These are phyloP conservation scores for Aspergillus proliferans DNA, from an alignment of 2,329 filamentous ascomycete species.

Conservation along the genomic window DNA sequence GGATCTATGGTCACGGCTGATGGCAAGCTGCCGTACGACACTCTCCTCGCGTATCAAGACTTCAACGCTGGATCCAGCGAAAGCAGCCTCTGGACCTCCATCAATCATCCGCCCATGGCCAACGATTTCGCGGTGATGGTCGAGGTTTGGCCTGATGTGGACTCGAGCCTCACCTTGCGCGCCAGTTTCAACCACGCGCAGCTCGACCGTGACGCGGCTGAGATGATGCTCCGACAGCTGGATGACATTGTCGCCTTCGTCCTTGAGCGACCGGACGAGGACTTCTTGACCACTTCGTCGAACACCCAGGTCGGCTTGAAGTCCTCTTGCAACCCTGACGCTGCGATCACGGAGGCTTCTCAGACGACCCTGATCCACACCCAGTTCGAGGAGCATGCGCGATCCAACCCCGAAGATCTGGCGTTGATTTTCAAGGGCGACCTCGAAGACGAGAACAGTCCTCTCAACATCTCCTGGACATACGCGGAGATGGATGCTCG, in stretches of 20 bases:
- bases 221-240: slow-evolving; percentile 22
- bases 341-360: slow-evolving; percentile 7
- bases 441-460: slow-evolving; percentile 14
- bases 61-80: slow-evolving; percentile 15
- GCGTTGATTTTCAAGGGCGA: slow-evolving; percentile 26
- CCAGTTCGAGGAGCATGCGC: slow-evolving; percentile 24
- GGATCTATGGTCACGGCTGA: slow-evolving; percentile 18
- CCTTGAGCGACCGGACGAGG: slow-evolving; percentile 15
- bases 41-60: slow-evolving; percentile 30
- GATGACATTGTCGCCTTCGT: slow-evolving; percentile 20
- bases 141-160: slow-evolving; percentile 21
- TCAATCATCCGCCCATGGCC: slow-evolving; percentile 21
- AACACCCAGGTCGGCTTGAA: slow-evolving; percentile 10
- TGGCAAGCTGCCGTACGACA: slow-evolving; percentile 29
- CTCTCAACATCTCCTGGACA: slow-evolving; percentile 21
- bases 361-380: slow-evolving; percentile 18
- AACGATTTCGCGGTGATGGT: slow-evolving; percentile 29
- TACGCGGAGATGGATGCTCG: slow-evolving; percentile 32
- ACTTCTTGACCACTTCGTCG: slow-evolving; percentile 13
- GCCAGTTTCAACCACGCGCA: slow-evolving; percentile 21
- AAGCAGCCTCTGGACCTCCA: slow-evolving; percentile 12
- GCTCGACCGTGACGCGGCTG: slow-evolving; percentile 17
- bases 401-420: slow-evolving; percentile 14
- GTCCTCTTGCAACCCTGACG: slow-evolving; percentile 15
- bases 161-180: slow-evolving; percentile 20